phyloP scores from a whole-genome alignment of 371 early-diverging fungal species.

The Syncephalastrum contaminatum region DNA sequence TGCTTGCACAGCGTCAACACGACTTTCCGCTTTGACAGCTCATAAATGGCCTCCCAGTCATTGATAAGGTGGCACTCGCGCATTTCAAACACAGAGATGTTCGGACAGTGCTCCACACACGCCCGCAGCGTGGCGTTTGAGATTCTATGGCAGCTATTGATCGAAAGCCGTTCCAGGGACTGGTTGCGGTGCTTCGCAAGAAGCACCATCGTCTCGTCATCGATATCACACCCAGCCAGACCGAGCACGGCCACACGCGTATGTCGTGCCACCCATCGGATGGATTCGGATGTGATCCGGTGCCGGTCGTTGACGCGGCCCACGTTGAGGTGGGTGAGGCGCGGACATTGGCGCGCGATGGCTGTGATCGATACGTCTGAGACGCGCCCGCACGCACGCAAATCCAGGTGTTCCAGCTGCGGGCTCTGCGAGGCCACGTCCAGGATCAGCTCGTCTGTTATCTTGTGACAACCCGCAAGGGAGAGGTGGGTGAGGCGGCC shows the following conservation, averaged over 20 bases:
- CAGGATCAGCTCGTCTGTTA: slow-evolving; percentile 47
- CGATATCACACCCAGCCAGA: slow-evolving; percentile 58
- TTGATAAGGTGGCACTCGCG: slow-evolving; percentile 50
- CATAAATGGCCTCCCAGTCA: slow-evolving; percentile 46
- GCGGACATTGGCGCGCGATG: slow-evolving; percentile 48
- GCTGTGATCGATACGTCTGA: slow-evolving; percentile 49
- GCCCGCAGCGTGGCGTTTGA: slow-evolving; percentile 50
- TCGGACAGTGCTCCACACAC: slow-evolving; percentile 47
- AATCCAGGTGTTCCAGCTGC: slow-evolving; percentile 48
- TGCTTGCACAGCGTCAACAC: slow-evolving; percentile 41
- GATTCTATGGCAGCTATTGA: slow-evolving; percentile 51
- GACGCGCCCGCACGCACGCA: slow-evolving; percentile 56
- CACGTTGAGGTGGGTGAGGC: slow-evolving; percentile 54
- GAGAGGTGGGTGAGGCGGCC: slow-evolving; percentile 40
- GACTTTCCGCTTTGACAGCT: slow-evolving; percentile 28
- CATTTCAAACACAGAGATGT: slow-evolving; percentile 58
- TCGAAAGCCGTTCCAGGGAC: slow-evolving; percentile 53
- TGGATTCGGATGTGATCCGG: slow-evolving; percentile 47
- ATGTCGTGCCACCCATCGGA: slow-evolving; percentile 47
- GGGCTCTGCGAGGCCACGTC: slow-evolving; percentile 45
- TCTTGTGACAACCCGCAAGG: slow-evolving; percentile 55
- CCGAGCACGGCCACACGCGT: slow-evolving; percentile 53
- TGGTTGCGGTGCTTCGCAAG: slow-evolving; percentile 40
- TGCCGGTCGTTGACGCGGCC: slow-evolving; percentile 54
- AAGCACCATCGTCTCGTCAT: slow-evolving; percentile 48